These are phyloP conservation scores for Ogataea angusta DNA, from an alignment of 805 yeast species.

Conservation along the genomic window DNA sequence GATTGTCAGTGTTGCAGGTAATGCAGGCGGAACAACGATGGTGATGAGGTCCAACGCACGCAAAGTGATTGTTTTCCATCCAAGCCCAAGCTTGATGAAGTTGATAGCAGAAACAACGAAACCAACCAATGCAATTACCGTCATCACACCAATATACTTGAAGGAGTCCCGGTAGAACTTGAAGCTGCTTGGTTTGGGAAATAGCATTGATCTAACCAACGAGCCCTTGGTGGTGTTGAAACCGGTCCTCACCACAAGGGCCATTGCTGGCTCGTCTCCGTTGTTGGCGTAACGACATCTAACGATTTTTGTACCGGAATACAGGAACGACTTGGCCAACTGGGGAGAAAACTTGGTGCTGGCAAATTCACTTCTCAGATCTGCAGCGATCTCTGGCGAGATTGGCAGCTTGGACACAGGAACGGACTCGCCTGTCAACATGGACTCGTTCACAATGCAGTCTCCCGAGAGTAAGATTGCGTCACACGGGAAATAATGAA, in stretches of 20 bases:
- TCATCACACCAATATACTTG: constrained; percentile 94
- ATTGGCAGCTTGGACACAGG: constrained; percentile 86
- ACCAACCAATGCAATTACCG: constrained; percentile 78
- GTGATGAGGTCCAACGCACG: constrained; percentile 94
- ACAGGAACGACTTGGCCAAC: constrained; percentile 74
- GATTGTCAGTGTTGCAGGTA: constrained; percentile 95
- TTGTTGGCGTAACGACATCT: constrained; percentile 67
- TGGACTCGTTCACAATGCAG: constrained; percentile 94
- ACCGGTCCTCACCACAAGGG: constrained; percentile 85
- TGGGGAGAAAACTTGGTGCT: constrained; percentile 55
- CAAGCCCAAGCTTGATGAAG: constrained; percentile 73
- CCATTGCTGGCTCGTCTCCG: constrained; percentile 71
- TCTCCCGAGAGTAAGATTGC: constrained; percentile 85
- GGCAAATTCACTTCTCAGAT: constrained; percentile 53
- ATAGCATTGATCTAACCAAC: constrained; percentile 88
- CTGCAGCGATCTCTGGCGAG: constrained; percentile 54
- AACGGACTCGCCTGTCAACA: constrained; percentile 97
- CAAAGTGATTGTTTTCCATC: constrained; percentile 64
- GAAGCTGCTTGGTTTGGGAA: constrained; percentile 92
- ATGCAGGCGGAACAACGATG: constrained; percentile 97
- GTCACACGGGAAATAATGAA: constrained; percentile 80
- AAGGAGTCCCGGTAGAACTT: constrained; percentile 93
- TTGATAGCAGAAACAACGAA: constrained; percentile 79
- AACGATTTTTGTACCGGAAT: constrained; percentile 85
- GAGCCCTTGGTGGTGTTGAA: constrained; percentile 96